Conservation (phyloP, 2,329 filamentous ascomycete species). For the Tetracladium maxilliforme region DNA sequence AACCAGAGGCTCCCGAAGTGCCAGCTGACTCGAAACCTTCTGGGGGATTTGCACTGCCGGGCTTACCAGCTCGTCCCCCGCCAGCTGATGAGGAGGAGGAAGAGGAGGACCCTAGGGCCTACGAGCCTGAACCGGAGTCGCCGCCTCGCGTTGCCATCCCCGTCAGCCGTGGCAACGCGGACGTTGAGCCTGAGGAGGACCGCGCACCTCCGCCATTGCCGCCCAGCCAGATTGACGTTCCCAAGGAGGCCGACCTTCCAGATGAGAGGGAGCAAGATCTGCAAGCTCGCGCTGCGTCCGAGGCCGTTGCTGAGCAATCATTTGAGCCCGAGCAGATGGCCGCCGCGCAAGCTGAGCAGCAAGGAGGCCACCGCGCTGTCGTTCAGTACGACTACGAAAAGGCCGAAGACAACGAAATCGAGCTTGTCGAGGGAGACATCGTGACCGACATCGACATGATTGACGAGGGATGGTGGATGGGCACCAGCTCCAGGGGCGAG, state of each 20-base stretch:
- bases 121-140: constrained; percentile 37
- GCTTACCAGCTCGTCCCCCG: constrained; percentile 49
- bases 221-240: constrained; percentile 45
- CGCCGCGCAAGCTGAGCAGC: constrained; percentile 24
- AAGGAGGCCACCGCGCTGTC: constrained; percentile 55
- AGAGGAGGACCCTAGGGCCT: constrained; percentile 29
- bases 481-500: constrained; percentile 73
- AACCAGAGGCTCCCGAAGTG: constrained; percentile 51
- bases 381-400: constrained; percentile 95
- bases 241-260: constrained; percentile 47
- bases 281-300: constrained; percentile 40
- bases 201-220: constrained; percentile 44
- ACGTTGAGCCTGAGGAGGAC: constrained; percentile 32
- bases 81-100: constrained; percentile 26
- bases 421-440: constrained; percentile 74
- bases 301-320: constrained; percentile 33
- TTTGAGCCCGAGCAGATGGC: constrained; percentile 19
- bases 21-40: constrained; percentile 52
- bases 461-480: constrained; percentile 98
- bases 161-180: constrained; percentile 47
- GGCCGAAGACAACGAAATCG: constrained; percentile 92
- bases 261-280: constrained; percentile 50
- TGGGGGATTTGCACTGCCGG: constrained; percentile 65
- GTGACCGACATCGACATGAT: constrained; percentile 94
- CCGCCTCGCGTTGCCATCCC: constrained; percentile 81